Evolutionary conservation across 1,139 yeast species (phyloP).

Genomic region (Lodderomyces beijingensis): DNA sequence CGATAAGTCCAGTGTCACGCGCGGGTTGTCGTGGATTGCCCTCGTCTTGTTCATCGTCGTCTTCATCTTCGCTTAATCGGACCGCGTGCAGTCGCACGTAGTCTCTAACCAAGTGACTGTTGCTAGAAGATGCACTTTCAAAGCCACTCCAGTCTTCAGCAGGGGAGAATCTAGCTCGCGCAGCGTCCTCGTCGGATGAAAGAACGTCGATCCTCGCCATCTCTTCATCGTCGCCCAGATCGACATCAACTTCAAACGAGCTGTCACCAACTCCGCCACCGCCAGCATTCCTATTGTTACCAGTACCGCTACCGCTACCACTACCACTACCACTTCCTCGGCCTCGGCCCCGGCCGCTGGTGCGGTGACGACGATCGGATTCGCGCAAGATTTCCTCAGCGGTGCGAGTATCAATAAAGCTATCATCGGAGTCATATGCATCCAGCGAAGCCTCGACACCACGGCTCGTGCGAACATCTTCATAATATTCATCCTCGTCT

Average conservation of each 20-base stretch:
- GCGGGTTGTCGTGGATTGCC: too few species aligned
- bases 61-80: background rate
- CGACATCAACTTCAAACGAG: conserved; percentile 17
- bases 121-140: conserved; percentile 9
- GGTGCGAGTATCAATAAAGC: conserved; percentile 24
- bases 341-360: conserved; percentile 3
- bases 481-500: conserved; percentile 21
- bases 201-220: conserved; percentile 4
- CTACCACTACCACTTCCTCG: background rate
- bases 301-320: conserved; percentile 18
- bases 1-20: background rate
- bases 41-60: background rate
- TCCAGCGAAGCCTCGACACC: conserved; percentile 11
- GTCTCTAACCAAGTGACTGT: too few species aligned
- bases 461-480: conserved; percentile 7
- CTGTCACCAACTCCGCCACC: conserved; percentile 3
- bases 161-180: conserved; percentile 10
- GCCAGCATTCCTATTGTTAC: conserved; percentile 14
- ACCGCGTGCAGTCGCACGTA: conserved; percentile 1
- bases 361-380: too few species aligned
- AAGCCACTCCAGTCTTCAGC: conserved; percentile 14
- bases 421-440: conserved; percentile 27
- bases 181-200: conserved; percentile 4
- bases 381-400: conserved; percentile 10
- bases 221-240: conserved; percentile 15